These are phyloP conservation scores for Boletellus ananas DNA, from an alignment of 768 basidiomycete species.

Conservation along the genomic window DNA sequence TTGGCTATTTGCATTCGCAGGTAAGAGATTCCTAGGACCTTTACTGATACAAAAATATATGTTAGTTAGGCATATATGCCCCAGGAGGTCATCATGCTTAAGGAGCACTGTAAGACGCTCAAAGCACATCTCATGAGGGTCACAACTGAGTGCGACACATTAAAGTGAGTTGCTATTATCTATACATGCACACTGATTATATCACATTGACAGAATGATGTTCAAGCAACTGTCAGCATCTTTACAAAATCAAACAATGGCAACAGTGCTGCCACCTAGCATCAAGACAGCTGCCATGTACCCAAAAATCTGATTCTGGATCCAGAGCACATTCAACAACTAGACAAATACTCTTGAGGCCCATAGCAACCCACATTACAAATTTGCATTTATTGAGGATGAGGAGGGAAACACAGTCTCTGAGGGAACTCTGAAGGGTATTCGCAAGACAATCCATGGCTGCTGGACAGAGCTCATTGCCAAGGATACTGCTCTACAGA, in stretches of 20 bases:
- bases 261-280: background rate
- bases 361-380: background rate
- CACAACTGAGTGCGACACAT: too few relatives aligned
- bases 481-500: background rate
- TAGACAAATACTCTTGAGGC: background rate
- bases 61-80: too few relatives aligned
- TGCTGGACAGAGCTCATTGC: conserved; percentile 1
- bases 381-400: background rate
- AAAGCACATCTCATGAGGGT: too few relatives aligned
- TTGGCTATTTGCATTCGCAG: background rate
- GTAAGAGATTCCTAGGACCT: background rate
- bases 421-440: background rate
- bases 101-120: too few relatives aligned
- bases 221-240: too few relatives aligned
- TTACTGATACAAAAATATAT: background rate
- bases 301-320: background rate
- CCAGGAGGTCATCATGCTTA: too few relatives aligned
- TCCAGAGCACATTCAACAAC: background rate
- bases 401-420: background rate
- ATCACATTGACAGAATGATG: too few relatives aligned
- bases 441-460: background rate
- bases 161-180: too few relatives aligned
- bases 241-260: background rate
- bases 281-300: background rate
- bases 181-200: too few relatives aligned